Evolutionary conservation across 257 asterid genomes (phyloP).

Genomic region (Nicotiana knightiana): DNA sequence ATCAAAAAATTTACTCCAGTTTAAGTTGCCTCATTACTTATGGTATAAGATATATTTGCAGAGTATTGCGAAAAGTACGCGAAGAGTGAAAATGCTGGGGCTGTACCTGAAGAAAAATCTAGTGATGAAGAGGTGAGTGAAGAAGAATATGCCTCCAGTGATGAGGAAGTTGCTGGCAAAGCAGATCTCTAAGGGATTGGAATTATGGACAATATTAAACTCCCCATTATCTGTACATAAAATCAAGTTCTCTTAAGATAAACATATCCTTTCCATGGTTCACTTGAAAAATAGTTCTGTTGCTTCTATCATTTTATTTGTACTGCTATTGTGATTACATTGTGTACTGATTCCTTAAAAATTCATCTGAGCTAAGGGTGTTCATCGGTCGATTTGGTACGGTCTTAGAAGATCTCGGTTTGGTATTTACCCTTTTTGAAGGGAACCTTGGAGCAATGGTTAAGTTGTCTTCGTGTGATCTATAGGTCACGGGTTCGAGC

Average conservation of each 20-base stretch:
- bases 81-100: slow-evolving; percentile 72
- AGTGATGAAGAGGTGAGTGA: slow-evolving; percentile 76
- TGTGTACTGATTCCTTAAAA: slow-evolving; percentile 8
- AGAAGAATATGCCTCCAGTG: slow-evolving; percentile 64
- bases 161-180: slow-evolving; percentile 72
- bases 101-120: slow-evolving; percentile 52
- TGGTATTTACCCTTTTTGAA: too few species aligned
- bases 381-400: too few species aligned
- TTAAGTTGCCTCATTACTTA: neutral
- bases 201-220: slow-evolving; percentile 4
- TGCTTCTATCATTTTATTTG: slow-evolving; percentile 4
- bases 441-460: too few species aligned
- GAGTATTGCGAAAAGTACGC: slow-evolving; percentile 79
- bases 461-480: too few species aligned
- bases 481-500: too few species aligned
- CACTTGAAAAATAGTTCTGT: neutral
- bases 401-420: too few species aligned
- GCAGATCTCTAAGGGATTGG: slow-evolving; percentile 50
- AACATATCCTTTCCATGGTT: slow-evolving; percentile 10
- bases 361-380: neutral
- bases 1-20: neutral
- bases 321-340: slow-evolving; percentile 16
- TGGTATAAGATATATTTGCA: slow-evolving; percentile 14
- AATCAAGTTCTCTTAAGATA: slow-evolving; percentile 23
- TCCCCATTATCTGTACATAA: slow-evolving; percentile 39